Percentiles rank a stretch among this genome's conserved stretches.
Evolutionary conservation across 192 early-diverging fungal species (phyloP).

Genomic region (Coemansia sp.): DNA sequence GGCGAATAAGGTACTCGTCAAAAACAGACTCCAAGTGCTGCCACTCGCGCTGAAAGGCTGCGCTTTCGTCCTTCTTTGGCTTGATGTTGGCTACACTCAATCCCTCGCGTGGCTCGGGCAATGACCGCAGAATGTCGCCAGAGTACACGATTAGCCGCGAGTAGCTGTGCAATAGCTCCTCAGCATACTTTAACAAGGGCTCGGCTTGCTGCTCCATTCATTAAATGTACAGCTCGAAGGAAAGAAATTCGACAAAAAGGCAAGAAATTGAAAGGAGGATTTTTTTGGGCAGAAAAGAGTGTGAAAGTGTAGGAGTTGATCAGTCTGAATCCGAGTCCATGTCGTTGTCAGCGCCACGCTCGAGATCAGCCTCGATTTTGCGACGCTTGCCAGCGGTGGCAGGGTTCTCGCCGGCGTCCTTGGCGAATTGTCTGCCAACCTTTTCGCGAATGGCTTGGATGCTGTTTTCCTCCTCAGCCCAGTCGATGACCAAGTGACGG

Average conservation of each 20-base stretch:
- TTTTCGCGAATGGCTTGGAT: slow-evolving; percentile 85
- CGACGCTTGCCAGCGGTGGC: slow-evolving; percentile 55
- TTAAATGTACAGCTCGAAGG: neutral
- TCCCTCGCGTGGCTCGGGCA: slow-evolving; percentile 46
- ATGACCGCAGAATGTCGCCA: slow-evolving; percentile 46
- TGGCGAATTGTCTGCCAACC: slow-evolving; percentile 74
- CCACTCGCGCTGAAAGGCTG: slow-evolving; percentile 45
- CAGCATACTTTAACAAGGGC: slow-evolving; percentile 43
- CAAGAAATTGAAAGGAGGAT: neutral
- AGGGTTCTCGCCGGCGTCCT: slow-evolving; percentile 58
- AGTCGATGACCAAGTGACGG: slow-evolving; percentile 93
- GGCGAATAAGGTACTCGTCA: slow-evolving; percentile 45
- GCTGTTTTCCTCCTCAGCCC: slow-evolving; percentile 75
- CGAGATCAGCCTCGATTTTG: slow-evolving; percentile 61
- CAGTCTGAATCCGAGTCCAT: slow-evolving; percentile 28
- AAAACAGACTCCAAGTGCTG: slow-evolving; percentile 46
- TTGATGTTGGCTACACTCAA: slow-evolving; percentile 50
- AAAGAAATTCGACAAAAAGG: slow-evolving; percentile 5
- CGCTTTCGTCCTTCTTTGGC: slow-evolving; percentile 47
- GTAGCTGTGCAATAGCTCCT: slow-evolving; percentile 46
- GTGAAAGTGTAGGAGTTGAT: neutral
- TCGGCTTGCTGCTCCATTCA: slow-evolving; percentile 25
- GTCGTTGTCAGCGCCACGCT: slow-evolving; percentile 7
- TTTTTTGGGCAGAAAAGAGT: neutral
- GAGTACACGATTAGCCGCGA: slow-evolving; percentile 50